A percentile compares a stretch with the other conserved stretches of the same genome.
Evolutionary conservation across 805 yeast genomes (phyloP).

Genomic region (Blastobotrys parvus): DNA sequence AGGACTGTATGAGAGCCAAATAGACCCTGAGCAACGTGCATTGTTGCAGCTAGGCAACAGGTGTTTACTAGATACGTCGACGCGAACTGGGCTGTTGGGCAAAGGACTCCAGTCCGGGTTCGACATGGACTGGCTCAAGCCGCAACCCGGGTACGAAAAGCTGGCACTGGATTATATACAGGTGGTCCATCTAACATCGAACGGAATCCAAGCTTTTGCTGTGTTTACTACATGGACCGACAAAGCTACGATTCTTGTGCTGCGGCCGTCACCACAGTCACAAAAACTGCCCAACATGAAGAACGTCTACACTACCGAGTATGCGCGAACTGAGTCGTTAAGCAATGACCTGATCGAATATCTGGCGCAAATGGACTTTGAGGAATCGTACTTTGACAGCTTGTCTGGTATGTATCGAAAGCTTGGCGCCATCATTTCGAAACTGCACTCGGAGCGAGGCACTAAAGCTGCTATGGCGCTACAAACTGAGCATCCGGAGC

Average conservation of each 20-base stretch:
- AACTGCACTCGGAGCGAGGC: conserved; percentile 57
- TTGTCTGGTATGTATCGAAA: conserved; percentile 47
- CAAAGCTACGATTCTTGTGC: conserved; percentile 42
- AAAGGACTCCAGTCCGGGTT: conserved; percentile 82
- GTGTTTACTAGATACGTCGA: conserved; percentile 54
- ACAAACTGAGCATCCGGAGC: conserved; percentile 56
- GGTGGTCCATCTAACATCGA: conserved; percentile 58
- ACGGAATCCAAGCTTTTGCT: conserved; percentile 67
- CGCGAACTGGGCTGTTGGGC: conserved; percentile 75
- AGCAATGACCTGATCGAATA: conserved; percentile 2
- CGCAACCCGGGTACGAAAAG: conserved; percentile 42
- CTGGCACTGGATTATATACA: conserved; percentile 54
- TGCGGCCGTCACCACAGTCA: conserved; percentile 63
- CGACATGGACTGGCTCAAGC: conserved; percentile 41
- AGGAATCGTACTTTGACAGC: conserved; percentile 46
- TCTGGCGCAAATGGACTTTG: conserved; percentile 34
- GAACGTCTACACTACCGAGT: conserved; percentile 46
- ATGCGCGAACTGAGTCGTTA: conserved; percentile 17
- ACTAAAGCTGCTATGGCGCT: conserved; percentile 55
- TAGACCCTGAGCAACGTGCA: conserved; percentile 62
- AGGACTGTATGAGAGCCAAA: conserved; percentile 70
- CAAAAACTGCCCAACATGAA: conserved; percentile 53
- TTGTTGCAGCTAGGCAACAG: conserved; percentile 70
- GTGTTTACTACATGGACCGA: conserved; percentile 58
- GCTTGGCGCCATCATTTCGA: conserved; percentile 44